Evolutionary conservation across 2,329 filamentous ascomycete genomes (phyloP), one percentile per base, ranked within the genome.

Genomic region (Nigrospora sphaerica): DNA sequence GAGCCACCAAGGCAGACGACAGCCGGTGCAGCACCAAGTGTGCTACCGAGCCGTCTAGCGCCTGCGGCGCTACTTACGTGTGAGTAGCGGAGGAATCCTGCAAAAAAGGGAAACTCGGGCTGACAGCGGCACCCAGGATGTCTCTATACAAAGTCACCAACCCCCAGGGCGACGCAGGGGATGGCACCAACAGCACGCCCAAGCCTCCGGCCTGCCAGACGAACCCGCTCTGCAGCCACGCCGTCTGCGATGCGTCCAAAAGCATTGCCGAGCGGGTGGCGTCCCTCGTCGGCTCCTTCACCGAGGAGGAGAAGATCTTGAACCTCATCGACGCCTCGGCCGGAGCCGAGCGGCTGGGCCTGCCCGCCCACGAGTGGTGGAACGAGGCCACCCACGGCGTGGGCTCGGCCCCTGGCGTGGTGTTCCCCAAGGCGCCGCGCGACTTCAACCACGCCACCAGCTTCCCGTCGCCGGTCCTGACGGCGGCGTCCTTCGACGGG

Each of bases 351-450:
- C 66, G 79, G 28, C 67, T 85, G 0, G 79, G 79, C 6, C 63
- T 84, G 0, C 73, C 75, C 1, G 59, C 71, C 1, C 85, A 85
- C 52, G 67, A 77, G 53, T 81, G 79, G 68, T 83, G 79, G 77
- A 75, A 70, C 39, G 78, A 81, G 60, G 80, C 75, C 1, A 71
- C 85, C 0, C 82, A 85, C 55, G 83, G 83, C 1, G 67, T 86
- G 0, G 80, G 75, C 4, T 57, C 53, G 4, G 72, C 71, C 17
- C 74, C 74, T 0, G 80, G 78, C 1, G 59, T 63, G 6, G 47
- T 32, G 2, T 62, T 62, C 43, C 47, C 39, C 19, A 44, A 44
- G 4, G 35, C 42, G 11, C 51, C 51, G 3, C 55, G 53, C 13
- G 54, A 61, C 40, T 64, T 56, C 41, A 52, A 55, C 3, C 51